phyloP scores from a whole-genome alignment of 306 rosid genomes.

The Cotoneaster glaucophyllus region DNA sequence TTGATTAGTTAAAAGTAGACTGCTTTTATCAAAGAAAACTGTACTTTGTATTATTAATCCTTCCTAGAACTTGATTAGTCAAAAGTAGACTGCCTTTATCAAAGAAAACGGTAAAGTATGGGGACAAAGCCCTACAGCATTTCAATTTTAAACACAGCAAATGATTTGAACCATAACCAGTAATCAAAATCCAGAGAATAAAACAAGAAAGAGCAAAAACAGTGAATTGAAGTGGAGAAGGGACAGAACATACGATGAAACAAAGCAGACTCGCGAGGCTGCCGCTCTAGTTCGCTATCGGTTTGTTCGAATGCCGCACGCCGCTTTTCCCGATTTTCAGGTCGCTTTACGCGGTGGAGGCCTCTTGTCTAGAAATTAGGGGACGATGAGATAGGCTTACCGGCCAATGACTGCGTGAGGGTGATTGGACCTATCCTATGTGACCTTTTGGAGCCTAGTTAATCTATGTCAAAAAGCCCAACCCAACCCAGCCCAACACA shows the following conservation, averaged over 20 bases:
- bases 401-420: background rate
- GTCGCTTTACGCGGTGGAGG: background rate
- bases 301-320: slow-evolving; percentile 9
- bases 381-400: background rate
- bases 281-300: background rate
- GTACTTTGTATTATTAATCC: background rate
- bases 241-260: background rate
- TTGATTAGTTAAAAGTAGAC: background rate
- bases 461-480: background rate
- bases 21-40: background rate
- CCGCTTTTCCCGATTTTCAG: background rate
- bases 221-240: background rate
- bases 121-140: background rate
- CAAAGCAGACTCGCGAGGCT: slow-evolving; percentile 6
- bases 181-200: background rate
- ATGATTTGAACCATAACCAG: background rate
- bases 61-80: background rate
- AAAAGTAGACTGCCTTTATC: background rate
- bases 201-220: background rate
- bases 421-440: background rate
- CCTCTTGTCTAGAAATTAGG: background rate
- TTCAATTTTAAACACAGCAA: background rate
- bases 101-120: background rate
- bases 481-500: background rate
- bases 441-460: background rate